Base-by-base conservation (phyloP, 148 eudicot species). In the Polygonum maritimum region DNA sequence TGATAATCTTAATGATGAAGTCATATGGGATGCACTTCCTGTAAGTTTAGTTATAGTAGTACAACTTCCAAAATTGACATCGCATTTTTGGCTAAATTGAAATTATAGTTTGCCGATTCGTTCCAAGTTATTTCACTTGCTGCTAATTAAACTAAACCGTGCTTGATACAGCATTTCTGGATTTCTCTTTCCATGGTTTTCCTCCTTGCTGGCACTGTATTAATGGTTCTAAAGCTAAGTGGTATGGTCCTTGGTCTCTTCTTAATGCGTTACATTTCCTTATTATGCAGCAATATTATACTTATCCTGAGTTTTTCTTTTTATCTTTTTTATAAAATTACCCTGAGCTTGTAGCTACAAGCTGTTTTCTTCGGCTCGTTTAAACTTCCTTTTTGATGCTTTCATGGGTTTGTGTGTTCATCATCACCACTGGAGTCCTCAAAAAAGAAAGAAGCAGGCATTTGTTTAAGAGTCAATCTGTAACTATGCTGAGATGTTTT, bases 21-120 rank as follows among this genome's bases (percentile, higher is more conserved):
- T 92, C 51, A 83, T 94, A 86, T 94, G 98, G 97, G 97, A 94
- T 84, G 90, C 96, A 16, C 95, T 94, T 83, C 98, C 98, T 69
- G 98, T 92, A 76, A 90, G 95, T 88, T 79, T 21, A 69, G 65
- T 57, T 19, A 5, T 39, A 10, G 1, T 35, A 63, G 62, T 57
- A 21, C 35, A 3, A 19, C 65, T 57, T 10, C 9, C 7, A 57
- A 10, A 57, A 1, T 57, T 57, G 63, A 57, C n/a, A 19, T 9
- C 31, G 14, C 31, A 57, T 21, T 57, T 57, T 57, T 21, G 14
- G 65, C 2, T 0, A 21, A 21, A 8, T 9, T 9, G 31, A 57
- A 10, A 33, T 62, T 33, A 31, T 33, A 16, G 12, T 11, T 33
- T 33, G 13, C 69, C 10, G 38, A 3, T 2, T 10, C 38, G 39